Percentiles rank a stretch among this genome's conserved stretches.
These are phyloP conservation scores for Haplosporangium sp. DNA, from an alignment of 371 early-diverging fungal genomes.

Conservation along the genomic window DNA sequence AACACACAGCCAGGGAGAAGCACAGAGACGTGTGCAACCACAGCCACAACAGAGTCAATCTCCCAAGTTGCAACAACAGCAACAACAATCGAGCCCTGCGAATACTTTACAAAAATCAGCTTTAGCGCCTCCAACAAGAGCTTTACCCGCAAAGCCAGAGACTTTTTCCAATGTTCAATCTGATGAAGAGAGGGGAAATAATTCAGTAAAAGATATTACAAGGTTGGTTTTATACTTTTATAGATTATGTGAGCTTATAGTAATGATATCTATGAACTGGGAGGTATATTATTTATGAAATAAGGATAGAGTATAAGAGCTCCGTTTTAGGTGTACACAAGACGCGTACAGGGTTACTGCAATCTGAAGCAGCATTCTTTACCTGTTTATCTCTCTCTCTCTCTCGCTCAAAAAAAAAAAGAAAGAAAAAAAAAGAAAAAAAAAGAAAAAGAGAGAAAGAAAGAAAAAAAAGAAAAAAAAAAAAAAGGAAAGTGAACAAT, in stretches of 20 bases:
- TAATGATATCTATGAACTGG: background rate
- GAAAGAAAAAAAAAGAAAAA: too few species aligned
- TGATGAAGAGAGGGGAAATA: conserved; percentile 6
- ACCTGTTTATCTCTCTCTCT: background rate
- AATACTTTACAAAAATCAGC: background rate
- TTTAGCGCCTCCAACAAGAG: background rate
- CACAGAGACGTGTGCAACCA: background rate
- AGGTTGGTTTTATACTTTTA: conserved; percentile 18
- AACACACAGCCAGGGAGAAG: background rate
- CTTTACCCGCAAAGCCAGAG: background rate
- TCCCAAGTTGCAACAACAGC: conserved; percentile 2
- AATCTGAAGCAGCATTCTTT: background rate
- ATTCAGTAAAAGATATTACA: conserved; percentile 4
- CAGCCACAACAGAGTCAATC: conserved; percentile 6
- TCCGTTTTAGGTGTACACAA: background rate
- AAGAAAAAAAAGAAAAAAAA: too few species aligned
- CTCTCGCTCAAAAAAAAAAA: too few species aligned
- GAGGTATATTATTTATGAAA: background rate
- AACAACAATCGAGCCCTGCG: background rate
- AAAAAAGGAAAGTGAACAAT: background rate
- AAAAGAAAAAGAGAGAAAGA: too few species aligned
- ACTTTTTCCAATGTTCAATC: conserved; percentile 6
- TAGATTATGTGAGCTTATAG: background rate
- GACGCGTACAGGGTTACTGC: background rate
- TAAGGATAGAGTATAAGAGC: background rate